These are phyloP conservation scores for Solanum hybrid DNA, from an alignment of 305 asterid genomes.

Conservation along the genomic window DNA sequence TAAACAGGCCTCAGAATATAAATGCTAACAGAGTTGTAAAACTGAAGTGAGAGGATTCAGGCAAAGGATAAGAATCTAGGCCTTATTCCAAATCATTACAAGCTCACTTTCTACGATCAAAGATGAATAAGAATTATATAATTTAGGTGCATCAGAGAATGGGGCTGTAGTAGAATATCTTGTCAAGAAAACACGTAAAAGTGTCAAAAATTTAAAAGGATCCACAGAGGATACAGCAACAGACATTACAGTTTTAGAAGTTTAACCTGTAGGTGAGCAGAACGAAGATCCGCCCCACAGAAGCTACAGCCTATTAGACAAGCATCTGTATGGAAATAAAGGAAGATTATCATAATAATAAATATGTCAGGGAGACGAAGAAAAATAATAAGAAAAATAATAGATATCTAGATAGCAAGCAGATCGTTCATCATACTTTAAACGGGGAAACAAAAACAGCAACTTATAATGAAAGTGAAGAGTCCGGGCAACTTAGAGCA, in stretches of 20 bases:
- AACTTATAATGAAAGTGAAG: not conserved
- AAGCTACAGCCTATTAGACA: conserved; percentile 81
- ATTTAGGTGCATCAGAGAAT: not conserved
- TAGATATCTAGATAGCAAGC: not conserved
- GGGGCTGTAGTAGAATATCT: not conserved
- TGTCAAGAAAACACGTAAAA: not conserved
- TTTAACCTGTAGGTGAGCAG: conserved; percentile 86
- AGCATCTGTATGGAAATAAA: conserved; percentile 57
- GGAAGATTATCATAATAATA: not conserved
- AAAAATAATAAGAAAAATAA: not conserved
- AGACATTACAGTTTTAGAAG: not conserved
- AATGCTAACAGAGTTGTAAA: not conserved
- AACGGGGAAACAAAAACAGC: not conserved
- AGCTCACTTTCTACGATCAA: not conserved
- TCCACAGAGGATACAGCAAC: not conserved
- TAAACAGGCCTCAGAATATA: not conserved
- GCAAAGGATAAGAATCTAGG: not conserved
- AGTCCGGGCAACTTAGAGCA: not conserved
- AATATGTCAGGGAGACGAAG: not conserved
- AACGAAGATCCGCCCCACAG: conserved; percentile 81
- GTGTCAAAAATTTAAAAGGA: not conserved
- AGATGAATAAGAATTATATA: not conserved
- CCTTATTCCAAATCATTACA: not conserved
- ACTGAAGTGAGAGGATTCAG: not conserved
- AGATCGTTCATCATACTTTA: not conserved